A percentile compares a stretch with the other conserved stretches of the same genome.
Evolutionary conservation across 495 filamentous ascomycete genomes (phyloP).

Genomic region (Aspergillus mulundensis): DNA sequence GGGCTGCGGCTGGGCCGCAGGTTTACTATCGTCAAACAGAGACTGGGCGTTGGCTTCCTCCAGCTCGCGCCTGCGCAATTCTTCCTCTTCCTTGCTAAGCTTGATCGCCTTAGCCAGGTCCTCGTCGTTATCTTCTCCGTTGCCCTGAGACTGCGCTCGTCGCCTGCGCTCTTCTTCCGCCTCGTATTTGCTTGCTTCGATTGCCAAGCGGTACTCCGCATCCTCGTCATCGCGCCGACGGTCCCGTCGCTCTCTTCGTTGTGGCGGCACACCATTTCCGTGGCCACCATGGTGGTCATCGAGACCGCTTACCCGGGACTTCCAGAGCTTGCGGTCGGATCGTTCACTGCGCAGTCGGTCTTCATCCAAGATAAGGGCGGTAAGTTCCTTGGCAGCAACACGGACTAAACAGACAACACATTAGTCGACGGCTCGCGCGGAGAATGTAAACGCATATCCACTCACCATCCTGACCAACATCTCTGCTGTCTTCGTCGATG

Average conservation of each 20-base stretch:
- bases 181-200: slow-evolving; percentile 94
- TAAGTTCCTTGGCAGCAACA: slow-evolving; percentile 93
- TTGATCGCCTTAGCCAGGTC: slow-evolving; percentile 94
- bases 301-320: slow-evolving; percentile 88
- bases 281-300: slow-evolving; percentile 59
- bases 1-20: slow-evolving; percentile 67
- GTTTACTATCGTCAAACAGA: slow-evolving; percentile 71
- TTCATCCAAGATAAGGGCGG: slow-evolving; percentile 89
- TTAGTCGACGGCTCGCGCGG: background rate
- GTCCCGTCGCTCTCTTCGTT: slow-evolving; percentile 40
- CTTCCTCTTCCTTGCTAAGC: slow-evolving; percentile 92
- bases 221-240: slow-evolving; percentile 75
- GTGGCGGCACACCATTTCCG: slow-evolving; percentile 35
- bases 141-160: slow-evolving; percentile 52
- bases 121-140: slow-evolving; percentile 64
- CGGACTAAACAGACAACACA: slow-evolving; percentile 59
- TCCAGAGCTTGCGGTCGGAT: slow-evolving; percentile 91
- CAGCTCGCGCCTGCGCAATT: slow-evolving; percentile 77
- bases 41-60: slow-evolving; percentile 84
- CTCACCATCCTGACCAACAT: slow-evolving; percentile 93
- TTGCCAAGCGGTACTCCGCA: slow-evolving; percentile 83
- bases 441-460: background rate
- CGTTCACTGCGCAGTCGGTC: slow-evolving; percentile 89
- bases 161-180: slow-evolving; percentile 87
- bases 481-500: slow-evolving; percentile 87